Evolutionary conservation across 2,329 filamentous ascomycete genomes (phyloP), one percentile per base, ranked within the genome.

Genomic region (Beauveria sp.): DNA sequence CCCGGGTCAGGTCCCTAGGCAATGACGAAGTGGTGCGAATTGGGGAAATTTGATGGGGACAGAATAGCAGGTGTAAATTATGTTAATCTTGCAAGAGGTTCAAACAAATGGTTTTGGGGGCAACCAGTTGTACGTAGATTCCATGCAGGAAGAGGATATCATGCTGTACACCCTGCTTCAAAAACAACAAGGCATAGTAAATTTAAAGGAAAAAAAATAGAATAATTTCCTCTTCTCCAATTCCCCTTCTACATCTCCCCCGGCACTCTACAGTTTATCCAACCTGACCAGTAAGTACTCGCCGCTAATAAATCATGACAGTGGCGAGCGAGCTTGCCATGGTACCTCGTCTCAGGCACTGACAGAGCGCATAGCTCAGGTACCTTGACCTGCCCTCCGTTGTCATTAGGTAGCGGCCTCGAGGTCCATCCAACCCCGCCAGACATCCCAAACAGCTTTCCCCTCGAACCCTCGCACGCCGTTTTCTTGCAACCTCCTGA

Each of bases 11-110:
- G 38, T 59, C 38, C 56, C 57, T 52, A 49, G 56, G 47, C 49
- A 18, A 52, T 45, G 47, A 52, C 24, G 46, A 53, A 53, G 46
- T 59, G 49, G 40, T 46, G 34, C n/a, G 57, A 59, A 53, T 52
- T 52, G 49, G 54, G 57, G 57, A 59, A 53, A 59, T 59, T 59
- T 59, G 57, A 59, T 59, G 47, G 56, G 47, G n/a, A 51, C 14
- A 28, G 8, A 50, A 16, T 28, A 22, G 38, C 16, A 56, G 20
- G 30, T 47, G 30, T 50, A 40, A 28, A 38, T 38, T 38, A 38
- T 38, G 3, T 50, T 50, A 40, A 58, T 58, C 30, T 42, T 58
- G 55, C 22, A 30, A 30, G 40, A 22, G 53, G 22, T 30, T 43
- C 22, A 40, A 40, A 28, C 43, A 28, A 50, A 40, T n/a, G n/a